Evolutionary conservation across 2,329 filamentous ascomycete genomes (phyloP), one percentile per base, ranked within the genome.

Genomic region (Cladophialophora chaetospira): DNA sequence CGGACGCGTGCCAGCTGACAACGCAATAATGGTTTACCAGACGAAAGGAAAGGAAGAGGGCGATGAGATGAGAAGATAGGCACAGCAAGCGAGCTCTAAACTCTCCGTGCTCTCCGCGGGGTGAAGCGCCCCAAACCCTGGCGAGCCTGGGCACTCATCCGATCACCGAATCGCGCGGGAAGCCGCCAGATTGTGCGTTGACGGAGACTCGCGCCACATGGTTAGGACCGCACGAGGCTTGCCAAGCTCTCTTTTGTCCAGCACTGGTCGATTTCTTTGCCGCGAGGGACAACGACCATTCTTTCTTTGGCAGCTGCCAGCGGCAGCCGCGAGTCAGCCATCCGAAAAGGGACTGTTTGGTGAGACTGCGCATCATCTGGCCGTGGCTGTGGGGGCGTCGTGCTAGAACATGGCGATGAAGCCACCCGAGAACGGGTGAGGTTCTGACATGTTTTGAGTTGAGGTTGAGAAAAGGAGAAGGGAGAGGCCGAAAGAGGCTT

Each of bases 1-100:
- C 26, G 61, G 58, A 61, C 57, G 61, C 61, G 58, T 57, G 40
- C 44, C 44, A 35, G 25, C 47, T 25, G 46, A 56, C 50, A 52
- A 56, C 36, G 55, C 53, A 57, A 57, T 25, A 50, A 29, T 23
- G 29, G 31, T 29, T 25, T 40, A 53, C 46, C 47, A 46, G 40
- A 55, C 40, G 36, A 51, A 42, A 33, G 26, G 31, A 42, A 17
- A 45, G 40, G 31, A 23, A 44, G 50, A 25, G 23, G 13, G 13
- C 11, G 36, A 23, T 19, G 38, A 19, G 36, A 28, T 23, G 15
- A 19, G 33, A 28, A 51, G 48, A 51, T 38, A 40, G 48, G 25
- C 35, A 17, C 48, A 31, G 36, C 25, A 29, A 38, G 35, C 42
- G 42, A 25, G 21, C 13, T 44, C 11, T n/a, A n/a, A n/a, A n/a